Conservation (phyloP, 2,329 filamentous ascomycete species). For the Paraphoma sp. region DNA sequence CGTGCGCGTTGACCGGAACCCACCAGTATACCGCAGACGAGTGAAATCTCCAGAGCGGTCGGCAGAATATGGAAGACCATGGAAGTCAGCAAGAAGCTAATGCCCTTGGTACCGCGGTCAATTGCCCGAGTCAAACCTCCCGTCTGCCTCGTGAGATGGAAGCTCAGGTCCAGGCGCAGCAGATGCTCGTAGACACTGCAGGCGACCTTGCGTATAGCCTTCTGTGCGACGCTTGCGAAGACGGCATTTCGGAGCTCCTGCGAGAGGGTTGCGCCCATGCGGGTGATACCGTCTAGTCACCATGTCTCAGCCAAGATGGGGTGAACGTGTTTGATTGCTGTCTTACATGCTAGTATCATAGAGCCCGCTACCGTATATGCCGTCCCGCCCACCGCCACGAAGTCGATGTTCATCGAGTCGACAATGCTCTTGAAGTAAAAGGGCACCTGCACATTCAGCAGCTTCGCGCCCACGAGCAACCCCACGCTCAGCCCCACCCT, state of each 20-base stretch:
- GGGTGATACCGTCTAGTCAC: conserved; percentile 74
- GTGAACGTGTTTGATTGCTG: conserved; percentile 12
- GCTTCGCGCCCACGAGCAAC: conserved; percentile 86
- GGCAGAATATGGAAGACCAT: conserved; percentile 99
- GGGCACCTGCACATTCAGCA: conserved; percentile 93
- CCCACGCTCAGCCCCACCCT: conserved; percentile 85
- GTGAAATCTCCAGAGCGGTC: conserved; percentile 88
- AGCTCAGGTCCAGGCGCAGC: conserved; percentile 85
- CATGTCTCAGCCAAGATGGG: conserved; percentile 20
- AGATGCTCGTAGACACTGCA: conserved; percentile 92
- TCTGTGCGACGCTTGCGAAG: conserved; percentile 96
- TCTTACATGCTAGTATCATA: conserved; percentile 84
- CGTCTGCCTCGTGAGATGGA: conserved; percentile 93
- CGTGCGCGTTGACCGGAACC: conserved; percentile 7
- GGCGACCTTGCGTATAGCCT: conserved; percentile 90
- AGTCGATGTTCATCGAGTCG: conserved; percentile 96
- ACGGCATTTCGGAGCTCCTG: conserved; percentile 95
- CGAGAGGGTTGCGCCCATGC: conserved; percentile 87
- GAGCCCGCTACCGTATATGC: conserved; percentile 87
- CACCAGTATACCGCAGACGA: conserved; percentile 92
- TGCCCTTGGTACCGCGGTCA: conserved; percentile 96
- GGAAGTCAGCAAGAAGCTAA: conserved; percentile 93
- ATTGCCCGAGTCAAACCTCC: conserved; percentile 93
- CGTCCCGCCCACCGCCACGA: conserved; percentile 84
- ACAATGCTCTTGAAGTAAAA: conserved; percentile 99